phyloP scores from a whole-genome alignment of 306 rosid genomes.

The Medicago lupulina region DNA sequence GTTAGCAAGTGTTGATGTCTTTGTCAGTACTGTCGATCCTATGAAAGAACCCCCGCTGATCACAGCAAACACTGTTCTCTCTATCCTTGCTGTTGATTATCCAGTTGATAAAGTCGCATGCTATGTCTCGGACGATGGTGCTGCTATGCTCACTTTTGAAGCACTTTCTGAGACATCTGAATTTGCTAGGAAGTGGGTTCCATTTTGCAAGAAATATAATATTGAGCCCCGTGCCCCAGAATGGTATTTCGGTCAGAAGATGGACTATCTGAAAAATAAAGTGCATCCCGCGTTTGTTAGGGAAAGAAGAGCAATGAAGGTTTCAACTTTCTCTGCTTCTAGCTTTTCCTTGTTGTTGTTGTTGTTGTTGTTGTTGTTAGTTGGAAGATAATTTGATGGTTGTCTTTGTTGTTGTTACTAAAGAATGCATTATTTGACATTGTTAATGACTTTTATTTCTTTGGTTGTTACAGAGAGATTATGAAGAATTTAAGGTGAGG shows the following conservation, averaged over 20 bases:
- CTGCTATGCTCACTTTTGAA: conserved; percentile 99
- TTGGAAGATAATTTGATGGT: not conserved
- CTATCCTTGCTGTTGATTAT: conserved; percentile 93
- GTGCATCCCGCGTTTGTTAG: conserved; percentile 91
- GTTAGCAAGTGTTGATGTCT: conserved; percentile 70
- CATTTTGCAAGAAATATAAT: conserved; percentile 78
- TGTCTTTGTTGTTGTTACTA: not conserved
- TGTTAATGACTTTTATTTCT: not conserved
- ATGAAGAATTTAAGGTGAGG: conserved; percentile 92
- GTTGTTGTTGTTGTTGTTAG: not conserved
- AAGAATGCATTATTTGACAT: conserved; percentile 19
- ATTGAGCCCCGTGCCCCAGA: conserved; percentile 98
- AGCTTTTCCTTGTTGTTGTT: not conserved
- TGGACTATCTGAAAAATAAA: conserved; percentile 88
- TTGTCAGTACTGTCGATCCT: conserved; percentile 99
- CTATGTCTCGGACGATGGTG: conserved; percentile 99
- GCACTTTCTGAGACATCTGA: conserved; percentile 97
- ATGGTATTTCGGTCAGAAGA: conserved; percentile 87
- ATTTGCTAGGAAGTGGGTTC: conserved; percentile 93
- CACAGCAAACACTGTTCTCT: conserved; percentile 93
- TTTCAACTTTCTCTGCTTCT: conserved; percentile 34
- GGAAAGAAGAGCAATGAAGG: conserved; percentile 99
- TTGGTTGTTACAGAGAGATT: conserved; percentile 72
- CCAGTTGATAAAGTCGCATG: conserved; percentile 96
- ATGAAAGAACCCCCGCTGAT: conserved; percentile 92